A percentile compares a stretch with the other conserved stretches of the same genome.
These are phyloP conservation scores for Trichoderma hamatum DNA, from an alignment of 2,329 filamentous ascomycete genomes.

Conservation along the genomic window DNA sequence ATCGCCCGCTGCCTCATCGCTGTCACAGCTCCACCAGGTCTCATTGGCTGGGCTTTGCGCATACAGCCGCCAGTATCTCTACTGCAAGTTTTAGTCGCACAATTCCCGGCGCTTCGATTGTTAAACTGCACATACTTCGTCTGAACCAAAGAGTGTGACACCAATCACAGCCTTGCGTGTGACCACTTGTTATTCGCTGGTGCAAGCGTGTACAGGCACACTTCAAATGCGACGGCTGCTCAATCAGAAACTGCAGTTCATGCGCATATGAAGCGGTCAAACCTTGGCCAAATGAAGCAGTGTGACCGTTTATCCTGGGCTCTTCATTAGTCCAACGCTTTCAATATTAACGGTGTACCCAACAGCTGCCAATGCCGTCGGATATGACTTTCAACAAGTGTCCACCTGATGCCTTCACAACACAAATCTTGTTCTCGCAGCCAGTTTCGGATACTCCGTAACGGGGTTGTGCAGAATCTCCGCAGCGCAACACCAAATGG, in stretches of 20 bases:
- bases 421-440: neutral
- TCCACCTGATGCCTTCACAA: neutral
- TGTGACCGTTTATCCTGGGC: conserved; percentile 1
- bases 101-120: neutral
- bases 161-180: neutral
- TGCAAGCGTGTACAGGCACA: neutral
- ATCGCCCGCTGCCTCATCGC: neutral
- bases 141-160: neutral
- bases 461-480: neutral
- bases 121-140: neutral
- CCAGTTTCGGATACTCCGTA: neutral
- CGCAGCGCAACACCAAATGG: neutral
- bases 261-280: neutral
- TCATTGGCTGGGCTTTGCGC: conserved; percentile 2
- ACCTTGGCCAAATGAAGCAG: neutral
- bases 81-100: neutral
- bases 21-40: conserved; percentile 10
- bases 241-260: neutral
- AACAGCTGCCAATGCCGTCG: neutral
- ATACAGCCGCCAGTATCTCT: conserved; percentile 15
- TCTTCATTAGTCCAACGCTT: neutral
- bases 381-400: neutral
- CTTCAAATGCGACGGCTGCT: neutral
- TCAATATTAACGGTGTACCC: neutral
- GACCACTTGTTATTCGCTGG: neutral